phyloP scores from a whole-genome alignment of 371 early-diverging fungal genomes.

The Rhizomucor pusillus region DNA sequence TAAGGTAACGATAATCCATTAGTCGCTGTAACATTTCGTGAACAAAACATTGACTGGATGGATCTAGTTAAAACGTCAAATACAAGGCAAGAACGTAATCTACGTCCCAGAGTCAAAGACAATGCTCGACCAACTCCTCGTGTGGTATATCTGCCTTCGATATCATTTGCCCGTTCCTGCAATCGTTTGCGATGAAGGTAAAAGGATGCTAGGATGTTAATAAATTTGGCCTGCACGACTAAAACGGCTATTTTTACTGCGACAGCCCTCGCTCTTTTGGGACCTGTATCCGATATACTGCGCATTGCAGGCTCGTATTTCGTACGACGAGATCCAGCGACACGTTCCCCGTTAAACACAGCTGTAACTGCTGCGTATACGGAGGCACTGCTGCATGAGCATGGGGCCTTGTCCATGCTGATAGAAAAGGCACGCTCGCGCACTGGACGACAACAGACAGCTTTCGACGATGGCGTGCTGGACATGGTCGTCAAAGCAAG shows the following conservation, averaged over 20 bases:
- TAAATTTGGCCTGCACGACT: no score
- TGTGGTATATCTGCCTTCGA: conserved; percentile 48
- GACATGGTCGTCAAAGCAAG: conserved; percentile 48
- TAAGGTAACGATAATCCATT: conserved; percentile 6
- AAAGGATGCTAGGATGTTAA: no score
- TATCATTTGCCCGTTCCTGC: conserved; percentile 47
- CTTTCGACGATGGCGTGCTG: conserved; percentile 39
- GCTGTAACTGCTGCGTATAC: conserved; percentile 48
- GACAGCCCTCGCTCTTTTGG: conserved; percentile 37
- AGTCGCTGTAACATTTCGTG: neutral
- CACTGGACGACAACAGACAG: conserved; percentile 40
- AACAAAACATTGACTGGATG: neutral
- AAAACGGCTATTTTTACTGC: no score
- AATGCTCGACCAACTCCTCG: conserved; percentile 38
- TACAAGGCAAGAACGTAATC: conserved; percentile 41
- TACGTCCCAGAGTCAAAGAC: conserved; percentile 52
- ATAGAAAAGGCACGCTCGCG: conserved; percentile 46
- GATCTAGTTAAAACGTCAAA: conserved; percentile 27
- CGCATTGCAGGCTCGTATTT: conserved; percentile 47
- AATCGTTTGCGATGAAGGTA: conserved; percentile 50
- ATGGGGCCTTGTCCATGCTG: conserved; percentile 43
- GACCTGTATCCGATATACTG: conserved; percentile 49
- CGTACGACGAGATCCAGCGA: conserved; percentile 36
- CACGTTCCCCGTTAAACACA: conserved; percentile 42
- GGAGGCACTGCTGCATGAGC: conserved; percentile 38